Conservation (phyloP, 2,329 filamentous ascomycete genomes). For the Plenodomus lindquistii region DNA sequence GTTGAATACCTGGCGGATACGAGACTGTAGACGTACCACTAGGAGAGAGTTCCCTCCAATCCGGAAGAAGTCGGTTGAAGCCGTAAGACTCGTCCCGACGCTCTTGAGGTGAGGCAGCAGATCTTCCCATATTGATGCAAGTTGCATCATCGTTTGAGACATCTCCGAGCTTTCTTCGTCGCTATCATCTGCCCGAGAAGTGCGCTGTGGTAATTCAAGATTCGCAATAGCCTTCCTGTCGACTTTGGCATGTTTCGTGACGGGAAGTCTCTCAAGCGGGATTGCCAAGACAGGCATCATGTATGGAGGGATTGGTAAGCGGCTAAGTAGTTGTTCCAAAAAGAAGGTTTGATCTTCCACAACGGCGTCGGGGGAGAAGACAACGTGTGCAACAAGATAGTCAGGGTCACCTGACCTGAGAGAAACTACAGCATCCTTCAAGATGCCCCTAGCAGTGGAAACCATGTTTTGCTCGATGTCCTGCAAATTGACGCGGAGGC, state of each 20-base stretch:
- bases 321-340: not conserved
- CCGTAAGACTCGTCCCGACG: slow-evolving; percentile 11
- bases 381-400: slow-evolving; percentile 5
- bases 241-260: slow-evolving; percentile 11
- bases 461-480: slow-evolving; percentile 50
- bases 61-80: slow-evolving; percentile 18
- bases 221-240: slow-evolving; percentile 18
- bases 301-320: slow-evolving; percentile 43
- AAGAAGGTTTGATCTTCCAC: not conserved
- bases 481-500: slow-evolving; percentile 52
- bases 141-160: slow-evolving; percentile 1
- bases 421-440: slow-evolving; percentile 34
- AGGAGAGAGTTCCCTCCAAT: slow-evolving; percentile 1
- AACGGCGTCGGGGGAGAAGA: not conserved
- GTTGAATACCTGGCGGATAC: slow-evolving; percentile 39
- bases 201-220: slow-evolving; percentile 11
- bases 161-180: slow-evolving; percentile 11
- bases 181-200: slow-evolving; percentile 24
- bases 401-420: slow-evolving; percentile 10
- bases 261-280: slow-evolving; percentile 8
- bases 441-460: slow-evolving; percentile 12
- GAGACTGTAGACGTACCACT: slow-evolving; percentile 36
- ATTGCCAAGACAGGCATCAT: slow-evolving; percentile 13
- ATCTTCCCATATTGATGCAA: slow-evolving; percentile 7
- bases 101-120: slow-evolving; percentile 6